A percentile compares a stretch with the other conserved stretches of the same genome.
phyloP scores from a whole-genome alignment of 2,329 filamentous ascomycete species.

The Penicillium verrucosum region DNA sequence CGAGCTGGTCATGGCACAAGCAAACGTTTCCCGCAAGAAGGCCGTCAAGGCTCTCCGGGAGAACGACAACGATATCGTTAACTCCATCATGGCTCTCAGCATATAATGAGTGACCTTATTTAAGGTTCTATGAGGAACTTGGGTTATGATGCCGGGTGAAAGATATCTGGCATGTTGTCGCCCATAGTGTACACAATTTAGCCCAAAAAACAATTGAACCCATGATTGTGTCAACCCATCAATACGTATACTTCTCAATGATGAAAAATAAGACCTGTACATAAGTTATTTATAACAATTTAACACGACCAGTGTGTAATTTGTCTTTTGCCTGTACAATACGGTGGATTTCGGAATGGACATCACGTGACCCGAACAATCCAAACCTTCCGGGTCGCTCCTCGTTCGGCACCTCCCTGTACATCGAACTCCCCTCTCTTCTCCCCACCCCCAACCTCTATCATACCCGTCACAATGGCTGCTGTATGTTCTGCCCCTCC shows the following conservation, averaged over 20 bases:
- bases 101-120: conserved; percentile 51
- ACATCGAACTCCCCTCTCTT: conserved; percentile 33
- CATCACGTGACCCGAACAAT: conserved; percentile 34
- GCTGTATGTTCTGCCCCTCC: conserved; percentile 33
- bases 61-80: conserved; percentile 99
- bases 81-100: conserved; percentile 98
- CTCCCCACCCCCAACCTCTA: conserved; percentile 27
- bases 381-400: conserved; percentile 42
- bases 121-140: conserved; percentile 26
- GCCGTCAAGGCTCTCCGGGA: conserved; percentile 93
- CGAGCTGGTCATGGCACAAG: conserved; percentile 97
- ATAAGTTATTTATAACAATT: neutral
- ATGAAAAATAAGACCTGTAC: neutral
- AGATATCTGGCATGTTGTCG: conserved; percentile 25
- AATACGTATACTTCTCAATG: neutral
- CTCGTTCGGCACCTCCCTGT: conserved; percentile 35
- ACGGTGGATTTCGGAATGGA: conserved; percentile 12
- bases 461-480: conserved; percentile 41
- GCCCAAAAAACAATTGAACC: conserved; percentile 32
- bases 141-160: conserved; percentile 24
- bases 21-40: conserved; percentile 95
- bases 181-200: conserved; percentile 39
- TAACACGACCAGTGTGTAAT: neutral
- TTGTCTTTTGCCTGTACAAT: neutral
- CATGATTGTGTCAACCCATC: conserved; percentile 23